Conservation (phyloP, 352 stramenopile genomes). For the Thalassiosira exigua region DNA sequence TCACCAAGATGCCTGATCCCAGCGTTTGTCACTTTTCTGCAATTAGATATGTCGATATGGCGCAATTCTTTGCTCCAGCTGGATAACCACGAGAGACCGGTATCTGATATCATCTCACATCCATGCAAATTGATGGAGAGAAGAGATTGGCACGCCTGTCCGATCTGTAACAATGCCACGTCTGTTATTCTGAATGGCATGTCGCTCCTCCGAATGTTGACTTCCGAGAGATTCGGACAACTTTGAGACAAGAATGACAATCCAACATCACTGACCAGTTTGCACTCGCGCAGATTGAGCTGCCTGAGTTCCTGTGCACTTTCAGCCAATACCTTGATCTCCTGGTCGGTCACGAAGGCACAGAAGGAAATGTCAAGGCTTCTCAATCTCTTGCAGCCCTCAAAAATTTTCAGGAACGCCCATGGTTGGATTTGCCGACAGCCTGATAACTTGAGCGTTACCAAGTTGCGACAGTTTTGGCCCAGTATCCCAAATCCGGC, state of each 20-base stretch:
- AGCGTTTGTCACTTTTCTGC: conserved; percentile 89
- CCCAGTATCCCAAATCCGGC: conserved; percentile 73
- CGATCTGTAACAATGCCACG: conserved; percentile 88
- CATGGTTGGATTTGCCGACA: conserved; percentile 87
- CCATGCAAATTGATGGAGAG: conserved; percentile 86
- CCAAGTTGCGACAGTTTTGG: conserved; percentile 64
- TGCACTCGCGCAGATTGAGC: conserved; percentile 87
- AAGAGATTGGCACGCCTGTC: conserved; percentile 53
- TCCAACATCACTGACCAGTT: conserved; percentile 89
- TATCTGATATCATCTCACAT: conserved; percentile 91
- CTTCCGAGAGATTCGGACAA: conserved; percentile 79
- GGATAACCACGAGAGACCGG: conserved; percentile 91
- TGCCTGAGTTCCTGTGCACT: conserved; percentile 80
- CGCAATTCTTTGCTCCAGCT: conserved; percentile 86
- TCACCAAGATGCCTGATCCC: conserved; percentile 89
- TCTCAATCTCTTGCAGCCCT: conserved; percentile 84
- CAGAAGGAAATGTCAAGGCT: conserved; percentile 88
- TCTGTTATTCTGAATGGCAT: conserved; percentile 92
- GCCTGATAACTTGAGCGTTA: conserved; percentile 79
- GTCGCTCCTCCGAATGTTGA: conserved; percentile 89
- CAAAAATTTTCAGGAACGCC: conserved; percentile 87
- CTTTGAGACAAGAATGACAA: conserved; percentile 86
- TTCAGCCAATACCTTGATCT: conserved; percentile 85
- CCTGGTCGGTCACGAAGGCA: conserved; percentile 85
- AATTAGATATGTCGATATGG: conserved; percentile 88